Base-by-base conservation (phyloP, 257 asterid species). In the Lithospermum erythrorhizon region DNA sequence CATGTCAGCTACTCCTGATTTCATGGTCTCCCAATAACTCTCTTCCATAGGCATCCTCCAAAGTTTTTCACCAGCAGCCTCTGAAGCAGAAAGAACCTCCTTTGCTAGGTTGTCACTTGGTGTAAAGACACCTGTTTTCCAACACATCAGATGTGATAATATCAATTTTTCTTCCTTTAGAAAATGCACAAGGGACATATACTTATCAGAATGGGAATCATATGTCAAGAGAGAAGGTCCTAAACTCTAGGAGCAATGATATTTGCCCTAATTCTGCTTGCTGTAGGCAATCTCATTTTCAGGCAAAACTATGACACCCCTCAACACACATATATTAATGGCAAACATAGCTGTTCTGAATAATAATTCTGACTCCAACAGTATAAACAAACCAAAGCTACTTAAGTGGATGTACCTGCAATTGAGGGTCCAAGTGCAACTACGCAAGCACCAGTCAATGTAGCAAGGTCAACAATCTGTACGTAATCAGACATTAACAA, bases 41-140 rank as follows among this genome's bases (percentile, higher is more conserved):
- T 91, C 98, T 79, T 91, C 98, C 85, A 91, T 35, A 0, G 97
- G 98, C 87, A 91, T 63, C 72, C 98, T 86, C 95, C 98, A 91
- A 24, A 91, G 83, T 56, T 89, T 91, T 67, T 91, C 98, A 23
- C 95, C 97, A 24, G 94, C 81, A 8, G 58, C 57, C 82, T 86
- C 97, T 17, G 97, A 78, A 37, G 98, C 97, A 58, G 72, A 87
- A 23, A 80, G 62, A 2, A 91, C 95, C 71, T 91, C 98, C 73
- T 77, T 77, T 20, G 98, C 95, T 55, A 91, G 83, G 57, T 81
- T 89, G 66, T 91, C 97, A 53, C 81, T 84, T 0, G 98, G 86
- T 3, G 98, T 88, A 74, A 86, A 91, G 21, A 89, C 74, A 59
- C 98, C 98, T 91, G 80, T 63, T 70, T 79, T 55, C 17, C 57